phyloP scores from a whole-genome alignment of 2,329 filamentous ascomycete genomes.

The Nothophoma quercina region DNA sequence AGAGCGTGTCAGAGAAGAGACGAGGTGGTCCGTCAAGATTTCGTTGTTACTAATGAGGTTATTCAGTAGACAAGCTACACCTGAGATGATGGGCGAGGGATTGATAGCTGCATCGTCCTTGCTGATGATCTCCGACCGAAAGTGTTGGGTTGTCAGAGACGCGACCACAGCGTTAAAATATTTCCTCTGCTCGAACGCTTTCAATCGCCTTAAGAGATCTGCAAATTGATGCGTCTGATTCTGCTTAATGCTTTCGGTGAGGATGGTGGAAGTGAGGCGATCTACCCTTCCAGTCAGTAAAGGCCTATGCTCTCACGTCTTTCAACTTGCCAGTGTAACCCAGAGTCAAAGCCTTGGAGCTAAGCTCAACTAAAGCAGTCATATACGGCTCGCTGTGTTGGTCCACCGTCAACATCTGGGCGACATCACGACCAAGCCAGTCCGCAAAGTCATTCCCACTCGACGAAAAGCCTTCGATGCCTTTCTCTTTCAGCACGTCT shows the following conservation, averaged over 20 bases:
- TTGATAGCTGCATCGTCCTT: conserved; percentile 23
- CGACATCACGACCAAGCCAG: conserved; percentile 76
- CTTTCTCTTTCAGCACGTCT: conserved; percentile 53
- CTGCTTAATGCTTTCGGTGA: conserved; percentile 21
- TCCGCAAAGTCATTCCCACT: conserved; percentile 69
- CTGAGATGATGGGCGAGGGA: conserved; percentile 32
- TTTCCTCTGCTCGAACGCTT: conserved; percentile 58
- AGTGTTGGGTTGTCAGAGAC: conserved; percentile 33
- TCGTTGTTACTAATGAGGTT: conserved; percentile 38
- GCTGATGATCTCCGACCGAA: conserved; percentile 14
- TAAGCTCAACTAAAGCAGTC: conserved; percentile 51
- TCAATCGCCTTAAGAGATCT: conserved; percentile 53
- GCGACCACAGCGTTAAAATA: conserved; percentile 47
- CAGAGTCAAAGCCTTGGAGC: conserved; percentile 69
- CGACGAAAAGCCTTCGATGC: conserved; percentile 64
- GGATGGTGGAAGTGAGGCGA: conserved; percentile 29
- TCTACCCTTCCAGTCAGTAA: conserved; percentile 26
- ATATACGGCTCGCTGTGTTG: conserved; percentile 46
- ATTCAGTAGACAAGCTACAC: conserved; percentile 32
- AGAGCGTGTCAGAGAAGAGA: conserved; percentile 51
- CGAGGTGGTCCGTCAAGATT: conserved; percentile 39
- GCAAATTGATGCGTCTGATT: conserved; percentile 33
- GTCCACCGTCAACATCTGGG: conserved; percentile 53
- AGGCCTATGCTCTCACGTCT: too few relatives aligned
- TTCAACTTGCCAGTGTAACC: conserved; percentile 68